Percentiles rank a stretch among this genome's conserved stretches.
Evolutionary conservation across 805 yeast genomes (phyloP).

Genomic region (Lipomyces orientalis): DNA sequence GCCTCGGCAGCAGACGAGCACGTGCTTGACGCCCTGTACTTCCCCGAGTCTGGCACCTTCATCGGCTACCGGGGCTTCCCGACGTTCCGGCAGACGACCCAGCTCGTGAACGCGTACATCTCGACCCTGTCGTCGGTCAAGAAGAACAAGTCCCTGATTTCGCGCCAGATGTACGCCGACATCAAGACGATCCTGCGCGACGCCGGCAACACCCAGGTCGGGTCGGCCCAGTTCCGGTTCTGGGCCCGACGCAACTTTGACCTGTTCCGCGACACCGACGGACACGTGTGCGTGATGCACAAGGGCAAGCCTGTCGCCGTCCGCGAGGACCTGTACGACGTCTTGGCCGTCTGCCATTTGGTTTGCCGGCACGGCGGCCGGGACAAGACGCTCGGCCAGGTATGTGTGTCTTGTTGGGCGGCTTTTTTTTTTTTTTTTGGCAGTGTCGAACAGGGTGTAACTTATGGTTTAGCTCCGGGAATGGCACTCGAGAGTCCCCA

Average conservation of each 20-base stretch:
- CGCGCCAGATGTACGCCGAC: slow-evolving; percentile 30
- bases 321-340: slow-evolving; percentile 33
- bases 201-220: slow-evolving; percentile 2
- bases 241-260: slow-evolving; percentile 34
- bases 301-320: slow-evolving; percentile 32
- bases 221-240: slow-evolving; percentile 34
- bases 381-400: slow-evolving; percentile 34
- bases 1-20: neutral
- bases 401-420: neutral
- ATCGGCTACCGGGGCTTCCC: slow-evolving; percentile 36
- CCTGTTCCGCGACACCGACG: slow-evolving; percentile 18
- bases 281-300: slow-evolving; percentile 26
- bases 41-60: slow-evolving; percentile 24
- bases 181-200: slow-evolving; percentile 22
- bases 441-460: neutral
- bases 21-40: slow-evolving; percentile 30
- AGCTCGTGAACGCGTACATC: slow-evolving; percentile 32
- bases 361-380: slow-evolving; percentile 34
- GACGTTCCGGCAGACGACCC: slow-evolving; percentile 25
- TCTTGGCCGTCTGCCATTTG: slow-evolving; percentile 29
- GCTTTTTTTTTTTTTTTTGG: no score
- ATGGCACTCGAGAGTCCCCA: slow-evolving; percentile 36
- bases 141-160: slow-evolving; percentile 31
- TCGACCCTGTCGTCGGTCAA: slow-evolving; percentile 33
- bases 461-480: slow-evolving; percentile 20